Percentiles rank a stretch among this genome's conserved stretches.
Evolutionary conservation across 2,329 filamentous ascomycete genomes (phyloP).

Genomic region (Fusarium sp.): DNA sequence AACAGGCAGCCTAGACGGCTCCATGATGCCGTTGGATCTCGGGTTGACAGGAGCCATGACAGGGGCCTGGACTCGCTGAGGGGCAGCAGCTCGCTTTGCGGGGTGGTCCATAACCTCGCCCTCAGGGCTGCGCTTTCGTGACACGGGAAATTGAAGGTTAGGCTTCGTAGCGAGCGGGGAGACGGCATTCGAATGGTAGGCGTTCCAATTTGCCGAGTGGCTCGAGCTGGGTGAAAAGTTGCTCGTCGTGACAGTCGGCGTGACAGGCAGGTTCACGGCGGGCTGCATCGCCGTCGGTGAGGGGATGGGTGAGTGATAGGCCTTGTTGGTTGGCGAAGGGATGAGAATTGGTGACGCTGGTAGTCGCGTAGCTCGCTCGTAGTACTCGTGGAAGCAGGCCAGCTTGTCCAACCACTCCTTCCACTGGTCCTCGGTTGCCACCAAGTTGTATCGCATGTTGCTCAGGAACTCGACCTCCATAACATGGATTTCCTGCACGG

Average conservation of each 20-base stretch:
- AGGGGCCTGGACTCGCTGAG: constrained; percentile 34
- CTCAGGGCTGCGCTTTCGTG: constrained; percentile 65
- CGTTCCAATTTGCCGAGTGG: constrained; percentile 54
- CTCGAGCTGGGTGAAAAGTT: constrained; percentile 56
- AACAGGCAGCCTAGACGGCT: constrained; percentile 68
- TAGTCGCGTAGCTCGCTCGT: constrained; percentile 72
- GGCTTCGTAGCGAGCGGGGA: constrained; percentile 64
- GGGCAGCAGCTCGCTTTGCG: constrained; percentile 60
- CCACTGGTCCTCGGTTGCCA: constrained; percentile 90
- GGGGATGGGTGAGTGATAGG: constrained; percentile 59
- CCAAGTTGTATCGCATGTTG: constrained; percentile 95
- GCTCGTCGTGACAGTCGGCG: constrained; percentile 46
- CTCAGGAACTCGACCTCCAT: constrained; percentile 99
- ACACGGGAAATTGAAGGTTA: constrained; percentile 52
- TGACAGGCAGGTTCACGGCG: constrained; percentile 48
- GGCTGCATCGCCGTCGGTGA: constrained; percentile 60
- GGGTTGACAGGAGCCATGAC: constrained; percentile 27
- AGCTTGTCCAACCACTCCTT: constrained; percentile 86
- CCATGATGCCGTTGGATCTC: constrained; percentile 37
- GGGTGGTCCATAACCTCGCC: constrained; percentile 64
- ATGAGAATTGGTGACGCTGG: constrained; percentile 56
- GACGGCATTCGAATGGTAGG: constrained; percentile 53
- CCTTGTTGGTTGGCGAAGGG: constrained; percentile 54
- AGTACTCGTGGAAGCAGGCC: constrained; percentile 84
- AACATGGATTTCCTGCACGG: constrained; percentile 94